A percentile compares a stretch with the other conserved stretches of the same genome.
phyloP scores from a whole-genome alignment of 345 rosid species.

The Lepidium sativum region DNA sequence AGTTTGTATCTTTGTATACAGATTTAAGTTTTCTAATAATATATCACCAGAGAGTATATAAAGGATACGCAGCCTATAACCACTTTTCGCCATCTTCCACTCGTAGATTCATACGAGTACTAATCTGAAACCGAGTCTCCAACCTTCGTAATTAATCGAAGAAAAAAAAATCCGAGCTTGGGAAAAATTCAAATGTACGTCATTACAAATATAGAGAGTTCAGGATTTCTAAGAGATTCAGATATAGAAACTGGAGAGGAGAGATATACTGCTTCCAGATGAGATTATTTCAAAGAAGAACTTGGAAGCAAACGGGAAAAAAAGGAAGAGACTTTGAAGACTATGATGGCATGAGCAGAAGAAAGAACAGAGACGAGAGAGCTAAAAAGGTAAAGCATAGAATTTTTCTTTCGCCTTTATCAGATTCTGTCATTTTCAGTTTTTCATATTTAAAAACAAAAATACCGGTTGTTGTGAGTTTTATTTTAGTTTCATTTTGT shows the following conservation, averaged over 20 bases:
- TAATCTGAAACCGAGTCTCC: constrained; percentile 13
- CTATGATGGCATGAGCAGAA: background rate
- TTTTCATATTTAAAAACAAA: background rate
- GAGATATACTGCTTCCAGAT: background rate
- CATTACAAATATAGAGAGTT: constrained; percentile 18
- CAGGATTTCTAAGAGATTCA: constrained; percentile 7
- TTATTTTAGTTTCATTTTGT: background rate
- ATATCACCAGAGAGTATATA: background rate
- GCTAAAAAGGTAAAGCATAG: constrained; percentile 3
- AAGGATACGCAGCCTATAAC: constrained; percentile 98
- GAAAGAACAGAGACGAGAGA: constrained; percentile 12
- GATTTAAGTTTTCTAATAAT: background rate
- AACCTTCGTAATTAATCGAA: background rate
- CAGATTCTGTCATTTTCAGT: constrained; percentile 24
- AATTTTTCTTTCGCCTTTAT: constrained; percentile 2
- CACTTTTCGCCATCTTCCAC: constrained; percentile 77
- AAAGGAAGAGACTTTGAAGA: constrained; percentile 1
- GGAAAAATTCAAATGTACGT: background rate
- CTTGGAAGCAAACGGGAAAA: background rate
- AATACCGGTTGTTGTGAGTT: background rate
- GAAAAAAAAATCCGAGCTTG: background rate
- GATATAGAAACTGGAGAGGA: background rate
- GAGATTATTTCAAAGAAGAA: background rate
- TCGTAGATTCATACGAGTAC: background rate
- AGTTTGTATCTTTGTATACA: background rate